Percentiles rank a stretch among this genome's conserved stretches.
Evolutionary conservation across 1,284 basidiomycete species (phyloP).

Genomic region (Pholiota adiposa): DNA sequence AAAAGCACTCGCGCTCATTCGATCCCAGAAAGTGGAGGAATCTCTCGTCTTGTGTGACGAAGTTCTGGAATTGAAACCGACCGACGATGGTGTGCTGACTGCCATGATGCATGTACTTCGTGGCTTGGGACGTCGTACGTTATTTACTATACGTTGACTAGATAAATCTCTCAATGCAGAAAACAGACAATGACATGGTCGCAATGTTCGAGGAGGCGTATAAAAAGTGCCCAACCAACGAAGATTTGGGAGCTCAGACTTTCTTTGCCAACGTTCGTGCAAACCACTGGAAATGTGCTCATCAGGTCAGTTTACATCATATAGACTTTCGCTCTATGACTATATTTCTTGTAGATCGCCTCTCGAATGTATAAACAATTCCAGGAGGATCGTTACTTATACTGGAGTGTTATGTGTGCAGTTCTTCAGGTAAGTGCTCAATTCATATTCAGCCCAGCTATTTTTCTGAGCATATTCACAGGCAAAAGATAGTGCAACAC

Average conservation of each 20-base stretch:
- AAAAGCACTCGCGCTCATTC: slow-evolving; percentile 82
- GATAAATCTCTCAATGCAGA: background rate
- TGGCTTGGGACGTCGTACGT: slow-evolving; percentile 75
- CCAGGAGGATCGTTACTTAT: slow-evolving; percentile 78
- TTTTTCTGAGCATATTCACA: slow-evolving; percentile 28
- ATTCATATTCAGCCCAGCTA: background rate
- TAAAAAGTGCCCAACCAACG: slow-evolving; percentile 76
- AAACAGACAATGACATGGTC: slow-evolving; percentile 72
- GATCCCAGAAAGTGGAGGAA: slow-evolving; percentile 82
- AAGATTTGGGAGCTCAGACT: slow-evolving; percentile 80
- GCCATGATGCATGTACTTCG: slow-evolving; percentile 83
- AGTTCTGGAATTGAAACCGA: slow-evolving; percentile 69
- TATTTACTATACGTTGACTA: slow-evolving; percentile 2
- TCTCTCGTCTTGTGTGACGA: slow-evolving; percentile 80
- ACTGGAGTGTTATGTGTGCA: slow-evolving; percentile 82
- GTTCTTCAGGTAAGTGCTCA: slow-evolving; percentile 69
- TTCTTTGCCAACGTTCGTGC: slow-evolving; percentile 83
- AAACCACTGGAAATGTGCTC: slow-evolving; percentile 79
- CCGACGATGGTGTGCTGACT: slow-evolving; percentile 70
- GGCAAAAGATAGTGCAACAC: slow-evolving; percentile 68
- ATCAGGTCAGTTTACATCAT: slow-evolving; percentile 56
- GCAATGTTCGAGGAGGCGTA: slow-evolving; percentile 82
- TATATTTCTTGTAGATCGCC: slow-evolving; percentile 51
- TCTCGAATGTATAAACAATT: slow-evolving; percentile 80
- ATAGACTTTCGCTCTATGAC: slow-evolving; percentile 18